Conservation (phyloP, 768 basidiomycete genomes). For the Leccinum barrowsii region DNA sequence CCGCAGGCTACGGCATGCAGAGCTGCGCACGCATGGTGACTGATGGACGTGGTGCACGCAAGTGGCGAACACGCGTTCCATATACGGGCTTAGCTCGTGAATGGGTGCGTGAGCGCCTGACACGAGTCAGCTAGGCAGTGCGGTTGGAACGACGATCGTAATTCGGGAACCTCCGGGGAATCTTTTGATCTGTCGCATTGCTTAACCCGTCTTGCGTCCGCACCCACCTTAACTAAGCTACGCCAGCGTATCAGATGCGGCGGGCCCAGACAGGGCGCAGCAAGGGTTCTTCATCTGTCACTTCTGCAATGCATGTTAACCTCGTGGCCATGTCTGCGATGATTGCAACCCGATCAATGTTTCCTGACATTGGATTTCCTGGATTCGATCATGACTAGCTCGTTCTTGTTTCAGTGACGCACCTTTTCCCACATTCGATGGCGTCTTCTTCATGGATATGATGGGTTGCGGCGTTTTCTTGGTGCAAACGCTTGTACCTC, state of each 20-base stretch:
- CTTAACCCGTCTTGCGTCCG: slow-evolving; percentile 20
- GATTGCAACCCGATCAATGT: slow-evolving; percentile 10
- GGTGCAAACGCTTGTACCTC: slow-evolving; percentile 4
- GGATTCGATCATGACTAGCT: slow-evolving; percentile 3
- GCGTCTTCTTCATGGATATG: slow-evolving; percentile 9
- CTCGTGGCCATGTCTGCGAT: slow-evolving; percentile 16
- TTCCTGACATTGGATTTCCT: slow-evolving; percentile 7
- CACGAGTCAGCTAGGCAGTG: slow-evolving; percentile 20
- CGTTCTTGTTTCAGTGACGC: slow-evolving; percentile 8
- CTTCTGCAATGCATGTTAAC: slow-evolving; percentile 13
- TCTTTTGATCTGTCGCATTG: slow-evolving; percentile 17
- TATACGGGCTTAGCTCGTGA: slow-evolving; percentile 14
- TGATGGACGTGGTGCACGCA: slow-evolving; percentile 27
- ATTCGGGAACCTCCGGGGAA: slow-evolving; percentile 22
- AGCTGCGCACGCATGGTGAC: slow-evolving; percentile 25
- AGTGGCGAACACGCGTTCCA: slow-evolving; percentile 20
- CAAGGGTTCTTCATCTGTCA: slow-evolving; percentile 14
- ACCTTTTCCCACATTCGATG: slow-evolving; percentile 5
- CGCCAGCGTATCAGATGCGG: slow-evolving; percentile 6
- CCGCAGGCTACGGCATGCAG: slow-evolving; percentile 25
- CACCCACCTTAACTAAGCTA: slow-evolving; percentile 13
- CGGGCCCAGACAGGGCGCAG: slow-evolving; percentile 9
- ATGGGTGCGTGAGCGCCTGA: slow-evolving; percentile 13
- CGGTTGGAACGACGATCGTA: slow-evolving; percentile 14
- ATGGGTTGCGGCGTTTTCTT: slow-evolving; percentile 7